A percentile compares a stretch with the other conserved stretches of the same genome.
phyloP scores from a whole-genome alignment of 352 stramenopile species.

The Globisporangium mamillatum region DNA sequence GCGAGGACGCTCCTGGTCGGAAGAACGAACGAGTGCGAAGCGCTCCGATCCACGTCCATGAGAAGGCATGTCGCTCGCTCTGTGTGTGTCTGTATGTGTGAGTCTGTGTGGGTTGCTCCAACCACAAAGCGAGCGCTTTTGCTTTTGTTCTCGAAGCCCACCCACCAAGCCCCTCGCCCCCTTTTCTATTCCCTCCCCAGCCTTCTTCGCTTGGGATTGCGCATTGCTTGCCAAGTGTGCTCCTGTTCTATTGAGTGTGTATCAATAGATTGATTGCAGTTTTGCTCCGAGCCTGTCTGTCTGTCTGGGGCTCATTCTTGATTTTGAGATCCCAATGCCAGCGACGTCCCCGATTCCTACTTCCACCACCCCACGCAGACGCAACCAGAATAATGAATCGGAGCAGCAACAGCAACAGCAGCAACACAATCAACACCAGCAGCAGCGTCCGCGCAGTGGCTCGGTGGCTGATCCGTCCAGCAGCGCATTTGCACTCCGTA shows the following conservation, averaged over 20 bases:
- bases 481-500: constrained; percentile 33
- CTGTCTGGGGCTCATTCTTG: constrained; percentile 4
- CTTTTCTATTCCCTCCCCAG: constrained; percentile 5
- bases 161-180: neutral
- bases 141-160: constrained; percentile 11
- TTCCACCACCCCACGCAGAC: neutral
- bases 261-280: neutral
- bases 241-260: neutral
- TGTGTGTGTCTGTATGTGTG: neutral
- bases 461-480: neutral
- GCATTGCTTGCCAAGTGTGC: neutral
- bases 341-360: constrained; percentile 12
- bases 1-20: neutral
- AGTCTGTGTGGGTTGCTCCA: neutral
- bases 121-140: neutral
- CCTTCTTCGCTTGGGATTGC: neutral
- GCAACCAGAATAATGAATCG: constrained; percentile 6
- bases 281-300: neutral
- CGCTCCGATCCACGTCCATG: neutral
- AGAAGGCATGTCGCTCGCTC: neutral
- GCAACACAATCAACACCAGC: neutral
- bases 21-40: neutral
- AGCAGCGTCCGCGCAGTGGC: neutral
- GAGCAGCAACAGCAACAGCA: constrained; percentile 7
- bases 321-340: constrained; percentile 17